Percentiles rank a stretch among this genome's conserved stretches.
Conservation (phyloP, 495 filamentous ascomycete species). For the Tuber umbilicatum region DNA sequence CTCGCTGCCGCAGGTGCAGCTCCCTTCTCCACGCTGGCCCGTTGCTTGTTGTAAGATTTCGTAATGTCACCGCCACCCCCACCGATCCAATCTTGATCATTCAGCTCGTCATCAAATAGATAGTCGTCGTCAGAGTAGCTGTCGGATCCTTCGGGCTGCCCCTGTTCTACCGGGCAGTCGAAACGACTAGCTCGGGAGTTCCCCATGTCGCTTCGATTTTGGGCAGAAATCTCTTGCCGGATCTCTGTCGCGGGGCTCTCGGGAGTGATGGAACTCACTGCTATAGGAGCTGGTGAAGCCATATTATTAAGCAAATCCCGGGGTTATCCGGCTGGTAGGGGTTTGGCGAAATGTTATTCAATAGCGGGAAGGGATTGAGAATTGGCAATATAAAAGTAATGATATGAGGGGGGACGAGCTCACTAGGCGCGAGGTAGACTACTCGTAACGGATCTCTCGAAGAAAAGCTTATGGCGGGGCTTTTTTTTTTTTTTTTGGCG, state of each 20-base stretch:
- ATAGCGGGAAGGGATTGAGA: not conserved
- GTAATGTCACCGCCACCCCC: constrained; percentile 58
- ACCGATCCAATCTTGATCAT: constrained; percentile 51
- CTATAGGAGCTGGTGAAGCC: not conserved
- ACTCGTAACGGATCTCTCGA: not conserved
- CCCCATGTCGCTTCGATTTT: not conserved
- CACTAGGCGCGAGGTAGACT: not conserved
- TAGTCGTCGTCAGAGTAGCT: constrained; percentile 54
- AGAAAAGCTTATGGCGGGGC: constrained; percentile 1
- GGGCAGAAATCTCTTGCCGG: not conserved
- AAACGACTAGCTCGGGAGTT: constrained; percentile 37
- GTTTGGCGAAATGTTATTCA: not conserved
- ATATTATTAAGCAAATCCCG: not conserved
- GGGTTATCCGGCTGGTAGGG: not conserved
- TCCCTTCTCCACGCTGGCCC: constrained; percentile 51
- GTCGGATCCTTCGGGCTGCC: constrained; percentile 48
- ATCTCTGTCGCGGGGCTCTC: not conserved
- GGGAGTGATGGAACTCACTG: not conserved
- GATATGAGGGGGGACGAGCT: not conserved
- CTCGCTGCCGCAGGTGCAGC: constrained; percentile 59
- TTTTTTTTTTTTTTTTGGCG: not conserved
- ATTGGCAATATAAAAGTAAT: not conserved
- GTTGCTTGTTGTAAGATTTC: constrained; percentile 86
- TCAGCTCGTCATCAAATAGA: constrained; percentile 47
- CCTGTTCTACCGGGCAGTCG: constrained; percentile 37